Percentiles rank a stretch among this genome's conserved stretches.
phyloP scores from a whole-genome alignment of 148 eudicot species.

The Polygonum maritimum region DNA sequence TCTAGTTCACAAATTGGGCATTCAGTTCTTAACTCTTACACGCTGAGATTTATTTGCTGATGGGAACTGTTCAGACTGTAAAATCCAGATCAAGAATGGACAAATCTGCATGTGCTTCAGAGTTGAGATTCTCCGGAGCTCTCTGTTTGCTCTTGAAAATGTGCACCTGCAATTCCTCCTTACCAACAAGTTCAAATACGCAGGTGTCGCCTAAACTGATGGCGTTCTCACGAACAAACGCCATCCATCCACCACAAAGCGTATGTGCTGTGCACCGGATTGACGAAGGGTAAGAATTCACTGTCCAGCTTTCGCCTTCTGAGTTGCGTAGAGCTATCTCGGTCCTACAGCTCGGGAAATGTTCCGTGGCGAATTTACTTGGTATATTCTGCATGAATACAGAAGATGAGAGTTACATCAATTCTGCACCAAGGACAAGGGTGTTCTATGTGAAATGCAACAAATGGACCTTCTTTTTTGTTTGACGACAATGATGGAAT shows the following conservation, averaged over 20 bases:
- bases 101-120: background rate
- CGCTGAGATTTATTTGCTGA: background rate
- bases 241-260: conserved; percentile 79
- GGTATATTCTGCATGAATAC: conserved; percentile 51
- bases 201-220: conserved; percentile 64
- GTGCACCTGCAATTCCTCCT: conserved; percentile 56
- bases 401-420: background rate
- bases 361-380: conserved; percentile 52
- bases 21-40: background rate
- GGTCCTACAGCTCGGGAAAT: conserved; percentile 55
- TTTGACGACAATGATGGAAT: background rate
- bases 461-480: background rate
- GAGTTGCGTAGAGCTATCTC: conserved; percentile 56
- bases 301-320: conserved; percentile 61
- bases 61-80: background rate
- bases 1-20: background rate
- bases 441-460: background rate
- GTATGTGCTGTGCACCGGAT: conserved; percentile 36
- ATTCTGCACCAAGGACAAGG: background rate
- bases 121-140: conserved; percentile 4
- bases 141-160: conserved; percentile 40
- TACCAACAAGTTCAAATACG: conserved; percentile 70
- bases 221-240: conserved; percentile 60
- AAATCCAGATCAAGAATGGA: background rate
- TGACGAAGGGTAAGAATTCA: conserved; percentile 21